Conservation (phyloP, 75 land plant genomes). For the Sequoia sempervirens region DNA sequence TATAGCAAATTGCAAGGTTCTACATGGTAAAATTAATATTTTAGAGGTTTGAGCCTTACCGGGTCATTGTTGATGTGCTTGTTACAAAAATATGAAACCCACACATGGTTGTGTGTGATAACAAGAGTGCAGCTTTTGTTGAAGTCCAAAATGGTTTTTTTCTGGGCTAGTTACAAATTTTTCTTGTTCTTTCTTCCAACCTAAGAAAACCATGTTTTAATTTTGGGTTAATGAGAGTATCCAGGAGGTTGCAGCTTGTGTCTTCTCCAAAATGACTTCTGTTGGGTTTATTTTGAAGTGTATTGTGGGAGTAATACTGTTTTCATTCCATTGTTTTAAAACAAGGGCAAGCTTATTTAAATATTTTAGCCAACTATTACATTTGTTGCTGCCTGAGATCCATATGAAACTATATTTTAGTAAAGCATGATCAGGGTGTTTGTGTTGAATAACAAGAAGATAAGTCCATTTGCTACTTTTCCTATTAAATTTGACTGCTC, state of each 20-base stretch:
- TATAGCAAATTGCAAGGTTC: not conserved
- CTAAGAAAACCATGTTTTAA: not conserved
- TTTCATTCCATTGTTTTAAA: not conserved
- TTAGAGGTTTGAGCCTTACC: not conserved
- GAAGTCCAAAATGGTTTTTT: not conserved
- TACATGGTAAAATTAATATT: not conserved
- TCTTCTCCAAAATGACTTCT: not conserved
- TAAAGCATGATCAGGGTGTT: not conserved
- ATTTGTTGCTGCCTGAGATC: not conserved
- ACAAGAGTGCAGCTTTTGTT: not conserved
- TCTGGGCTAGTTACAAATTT: not conserved
- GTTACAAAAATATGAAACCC: not conserved
- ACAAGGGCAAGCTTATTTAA: not conserved
- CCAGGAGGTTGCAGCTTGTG: not conserved
- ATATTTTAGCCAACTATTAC: not conserved
- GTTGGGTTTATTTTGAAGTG: not conserved
- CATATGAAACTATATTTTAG: not conserved
- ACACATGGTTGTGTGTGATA: not conserved
- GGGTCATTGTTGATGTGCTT: not conserved
- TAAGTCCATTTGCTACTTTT: not conserved
- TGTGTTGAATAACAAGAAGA: not conserved
- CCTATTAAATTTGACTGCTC: too few species aligned
- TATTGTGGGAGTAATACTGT: not conserved
- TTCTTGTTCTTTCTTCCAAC: not conserved
- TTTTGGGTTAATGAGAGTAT: not conserved